Evolutionary conservation across 2,329 filamentous ascomycete species (phyloP).

Genomic region (Fusarium sp.): DNA sequence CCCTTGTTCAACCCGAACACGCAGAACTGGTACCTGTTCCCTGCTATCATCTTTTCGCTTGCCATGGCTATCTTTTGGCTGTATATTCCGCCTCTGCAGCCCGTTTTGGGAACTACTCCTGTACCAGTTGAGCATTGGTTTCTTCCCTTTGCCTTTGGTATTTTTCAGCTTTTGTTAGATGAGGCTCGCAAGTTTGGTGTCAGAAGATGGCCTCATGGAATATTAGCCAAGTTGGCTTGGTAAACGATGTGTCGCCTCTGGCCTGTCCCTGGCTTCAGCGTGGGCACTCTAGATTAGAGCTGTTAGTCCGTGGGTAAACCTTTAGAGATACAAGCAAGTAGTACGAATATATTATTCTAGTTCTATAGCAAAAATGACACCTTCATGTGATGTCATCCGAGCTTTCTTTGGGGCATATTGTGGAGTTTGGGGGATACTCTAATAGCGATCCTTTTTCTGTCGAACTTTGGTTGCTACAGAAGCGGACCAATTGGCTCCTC

Average conservation of each 20-base stretch:
- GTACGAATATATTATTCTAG: neutral
- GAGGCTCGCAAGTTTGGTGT: constrained; percentile 4
- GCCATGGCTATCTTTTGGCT: constrained; percentile 76
- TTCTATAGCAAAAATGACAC: accelerated
- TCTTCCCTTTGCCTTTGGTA: constrained; percentile 76
- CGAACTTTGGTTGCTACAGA: no score
- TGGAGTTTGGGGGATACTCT: no score
- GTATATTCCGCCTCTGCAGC: constrained; percentile 74
- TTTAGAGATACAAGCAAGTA: accelerated
- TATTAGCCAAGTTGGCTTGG: neutral
- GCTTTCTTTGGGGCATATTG: neutral
- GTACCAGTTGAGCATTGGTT: constrained; percentile 82
- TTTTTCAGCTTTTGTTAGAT: neutral
- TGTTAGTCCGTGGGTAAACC: accelerated
- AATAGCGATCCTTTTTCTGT: no score
- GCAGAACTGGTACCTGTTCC: constrained; percentile 75
- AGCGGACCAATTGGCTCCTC: no score
- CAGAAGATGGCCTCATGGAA: neutral
- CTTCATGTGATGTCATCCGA: neutral
- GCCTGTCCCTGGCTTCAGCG: no score
- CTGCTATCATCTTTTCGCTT: constrained; percentile 75
- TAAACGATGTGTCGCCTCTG: neutral
- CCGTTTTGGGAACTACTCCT: constrained; percentile 66
- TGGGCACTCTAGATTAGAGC: neutral
- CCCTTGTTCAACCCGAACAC: constrained; percentile 72